Evolutionary conservation across 179 eudicot species (phyloP).

Genomic region (Dionaea muscipula): DNA sequence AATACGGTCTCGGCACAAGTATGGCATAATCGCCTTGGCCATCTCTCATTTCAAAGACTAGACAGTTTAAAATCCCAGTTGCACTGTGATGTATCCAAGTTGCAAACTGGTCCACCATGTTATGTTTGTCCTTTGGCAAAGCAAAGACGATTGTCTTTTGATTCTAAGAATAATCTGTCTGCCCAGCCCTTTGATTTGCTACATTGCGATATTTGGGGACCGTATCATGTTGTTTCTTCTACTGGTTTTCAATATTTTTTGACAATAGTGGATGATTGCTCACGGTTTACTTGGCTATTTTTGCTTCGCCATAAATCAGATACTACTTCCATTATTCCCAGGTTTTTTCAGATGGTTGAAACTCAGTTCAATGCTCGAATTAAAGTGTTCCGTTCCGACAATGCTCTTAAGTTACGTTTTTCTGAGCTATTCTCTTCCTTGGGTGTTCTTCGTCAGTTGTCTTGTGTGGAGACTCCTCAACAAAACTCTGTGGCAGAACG

Average conservation of each 20-base stretch:
- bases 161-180: too few species aligned
- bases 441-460: neutral
- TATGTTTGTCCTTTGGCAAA: neutral
- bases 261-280: neutral
- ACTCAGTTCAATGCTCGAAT: neutral
- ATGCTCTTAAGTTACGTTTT: neutral
- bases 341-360: neutral
- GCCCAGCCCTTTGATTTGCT: neutral
- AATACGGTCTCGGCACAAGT: too few species aligned
- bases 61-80: too few species aligned
- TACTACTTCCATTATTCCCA: too few species aligned
- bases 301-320: neutral
- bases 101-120: neutral
- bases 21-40: too few species aligned
- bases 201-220: conserved; percentile 1
- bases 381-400: neutral
- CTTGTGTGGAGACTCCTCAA: neutral
- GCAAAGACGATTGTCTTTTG: neutral
- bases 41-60: too few species aligned
- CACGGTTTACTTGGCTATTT: neutral
- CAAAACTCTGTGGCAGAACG: neutral
- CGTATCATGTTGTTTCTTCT: neutral
- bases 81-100: too few species aligned
- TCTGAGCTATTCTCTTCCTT: neutral
- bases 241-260: neutral